Base-by-base conservation (phyloP, 768 basidiomycete genomes). In the Tylopilus rubrobrunneus region DNA sequence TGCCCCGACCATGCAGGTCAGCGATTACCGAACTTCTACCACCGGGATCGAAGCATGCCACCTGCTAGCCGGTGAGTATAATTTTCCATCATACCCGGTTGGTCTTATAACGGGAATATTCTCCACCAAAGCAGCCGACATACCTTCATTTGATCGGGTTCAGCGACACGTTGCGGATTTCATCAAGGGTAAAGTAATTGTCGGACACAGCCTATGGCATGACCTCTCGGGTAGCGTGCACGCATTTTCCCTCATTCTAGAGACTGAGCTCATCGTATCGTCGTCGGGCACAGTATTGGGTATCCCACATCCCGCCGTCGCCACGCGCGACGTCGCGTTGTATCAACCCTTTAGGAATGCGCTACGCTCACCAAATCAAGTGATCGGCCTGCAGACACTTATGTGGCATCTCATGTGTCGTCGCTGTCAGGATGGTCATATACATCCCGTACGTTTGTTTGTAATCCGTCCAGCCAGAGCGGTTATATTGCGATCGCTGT, bases 321-420 rank as follows among this genome's bases (percentile, higher is more conserved):
- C 77, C 46, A 92, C 90, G 12, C 81, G 90, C 48, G 90, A 92
- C 64, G 87, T 90, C 49, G 89, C 84, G 4, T 71, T 92, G 31
- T 92, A 89, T 69, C 65, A 87, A 74, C 89, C 89, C 0, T 92
- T 91, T 64, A 79, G 87, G 62, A 86, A 83, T 52, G 80, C 86
- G 2, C 71, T 92, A 49, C 80, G 81, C 25, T 78, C 79, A 27
- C 81, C 82, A 7, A 82, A 85, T 63, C 84, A 87, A 59, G 68
- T 83, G 46, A 72, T 89, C 56, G 89, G 91, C 27, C 75, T 92
- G 34, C 85, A 83, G 62, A 92, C 91, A 5, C 75, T 92, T 15
- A 81, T 84, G 66, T 91, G 87, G 87, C 85, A 85, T 61, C 78
- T 92, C 34, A 88, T 92, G 88, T 78, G 81, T 52, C 78, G 89